Percentiles rank a stretch among this genome's conserved stretches.
Conservation (phyloP, 2,329 filamentous ascomycete species). For the Nigrospora sphaerica region DNA sequence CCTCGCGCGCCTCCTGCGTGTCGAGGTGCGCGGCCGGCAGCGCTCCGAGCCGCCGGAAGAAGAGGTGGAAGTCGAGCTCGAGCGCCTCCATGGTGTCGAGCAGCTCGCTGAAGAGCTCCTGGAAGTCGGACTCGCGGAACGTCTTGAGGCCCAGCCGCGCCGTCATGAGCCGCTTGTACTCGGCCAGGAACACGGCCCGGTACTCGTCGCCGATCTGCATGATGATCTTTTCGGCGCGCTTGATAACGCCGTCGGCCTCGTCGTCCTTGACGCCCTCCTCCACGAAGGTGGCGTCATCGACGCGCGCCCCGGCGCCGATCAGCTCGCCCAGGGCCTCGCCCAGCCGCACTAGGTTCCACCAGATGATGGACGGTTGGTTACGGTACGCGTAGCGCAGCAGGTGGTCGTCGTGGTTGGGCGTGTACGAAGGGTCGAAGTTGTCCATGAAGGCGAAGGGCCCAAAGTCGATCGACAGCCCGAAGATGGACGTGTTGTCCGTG, state of each 20-base stretch:
- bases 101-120: slow-evolving; percentile 71
- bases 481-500: slow-evolving; percentile 92
- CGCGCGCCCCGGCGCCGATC: slow-evolving; percentile 65
- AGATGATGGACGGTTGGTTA: slow-evolving; percentile 92
- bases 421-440: slow-evolving; percentile 90
- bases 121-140: slow-evolving; percentile 67
- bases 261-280: slow-evolving; percentile 64
- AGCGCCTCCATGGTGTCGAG: slow-evolving; percentile 75
- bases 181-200: slow-evolving; percentile 76
- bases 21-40: slow-evolving; percentile 57
- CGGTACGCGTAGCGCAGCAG: slow-evolving; percentile 83
- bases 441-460: slow-evolving; percentile 98
- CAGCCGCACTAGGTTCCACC: slow-evolving; percentile 95
- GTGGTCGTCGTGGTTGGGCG: slow-evolving; percentile 92
- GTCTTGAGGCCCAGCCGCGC: slow-evolving; percentile 68
- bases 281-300: slow-evolving; percentile 67
- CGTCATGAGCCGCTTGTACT: slow-evolving; percentile 84
- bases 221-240: slow-evolving; percentile 79
- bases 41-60: slow-evolving; percentile 72
- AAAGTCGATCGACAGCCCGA: slow-evolving; percentile 85
- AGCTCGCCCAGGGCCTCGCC: slow-evolving; percentile 86
- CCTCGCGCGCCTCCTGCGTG: slow-evolving; percentile 54
- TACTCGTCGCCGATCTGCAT: slow-evolving; percentile 77
- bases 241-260: slow-evolving; percentile 62
- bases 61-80: slow-evolving; percentile 89